Evolutionary conservation across 345 rosid species (phyloP).

Genomic region (Acer negundo): DNA sequence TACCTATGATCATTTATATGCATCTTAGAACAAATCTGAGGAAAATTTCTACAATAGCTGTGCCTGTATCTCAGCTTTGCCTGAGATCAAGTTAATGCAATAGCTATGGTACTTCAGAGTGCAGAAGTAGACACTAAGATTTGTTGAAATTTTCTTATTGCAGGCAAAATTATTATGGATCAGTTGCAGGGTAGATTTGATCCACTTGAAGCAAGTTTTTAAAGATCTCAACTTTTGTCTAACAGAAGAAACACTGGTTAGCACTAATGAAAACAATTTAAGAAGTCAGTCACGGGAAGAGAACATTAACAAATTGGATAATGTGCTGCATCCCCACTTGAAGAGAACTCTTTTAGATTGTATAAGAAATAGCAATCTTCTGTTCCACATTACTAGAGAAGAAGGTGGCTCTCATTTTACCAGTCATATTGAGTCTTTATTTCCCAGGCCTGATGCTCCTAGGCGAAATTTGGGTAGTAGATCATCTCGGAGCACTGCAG

Average conservation of each 20-base stretch:
- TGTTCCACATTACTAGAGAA: conserved; percentile 37
- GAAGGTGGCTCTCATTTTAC: conserved; percentile 42
- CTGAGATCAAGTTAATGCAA: background rate
- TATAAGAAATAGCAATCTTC: conserved; percentile 46
- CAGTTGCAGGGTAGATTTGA: conserved; percentile 61
- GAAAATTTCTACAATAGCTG: background rate
- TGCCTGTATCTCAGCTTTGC: background rate
- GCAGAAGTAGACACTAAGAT: background rate
- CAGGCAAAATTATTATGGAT: conserved; percentile 67
- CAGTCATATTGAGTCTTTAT: conserved; percentile 33
- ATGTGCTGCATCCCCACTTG: conserved; percentile 41
- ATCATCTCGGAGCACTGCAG: conserved; percentile 30
- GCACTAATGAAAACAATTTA: conserved; percentile 17
- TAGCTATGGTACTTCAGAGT: background rate
- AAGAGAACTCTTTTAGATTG: conserved; percentile 57
- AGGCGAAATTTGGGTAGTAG: conserved; percentile 41
- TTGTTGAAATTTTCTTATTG: conserved; percentile 26
- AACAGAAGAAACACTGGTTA: conserved; percentile 33
- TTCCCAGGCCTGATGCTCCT: conserved; percentile 32
- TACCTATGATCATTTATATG: background rate
- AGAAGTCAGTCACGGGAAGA: conserved; percentile 35
- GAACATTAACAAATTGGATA: conserved; percentile 42
- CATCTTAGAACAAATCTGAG: background rate
- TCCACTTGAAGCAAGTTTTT: conserved; percentile 48
- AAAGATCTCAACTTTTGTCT: conserved; percentile 46